Evolutionary conservation across 345 rosid species (phyloP).

Genomic region (Pugionium cornutum): DNA sequence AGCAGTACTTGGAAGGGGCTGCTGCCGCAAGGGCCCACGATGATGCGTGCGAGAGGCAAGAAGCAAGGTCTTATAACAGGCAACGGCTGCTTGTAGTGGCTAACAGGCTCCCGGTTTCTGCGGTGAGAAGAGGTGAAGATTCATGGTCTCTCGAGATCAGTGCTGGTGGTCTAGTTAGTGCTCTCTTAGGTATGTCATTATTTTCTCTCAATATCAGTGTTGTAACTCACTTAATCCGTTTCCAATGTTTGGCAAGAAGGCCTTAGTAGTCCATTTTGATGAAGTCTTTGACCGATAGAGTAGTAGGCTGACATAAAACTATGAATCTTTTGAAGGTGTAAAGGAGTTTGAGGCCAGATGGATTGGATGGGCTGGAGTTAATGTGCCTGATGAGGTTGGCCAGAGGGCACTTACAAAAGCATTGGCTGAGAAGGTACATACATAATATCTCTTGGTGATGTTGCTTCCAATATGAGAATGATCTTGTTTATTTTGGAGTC

Average conservation of each 20-base stretch:
- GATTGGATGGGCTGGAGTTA: slow-evolving; percentile 99
- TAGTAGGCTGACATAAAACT: slow-evolving; percentile 20
- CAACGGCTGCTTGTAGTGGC: slow-evolving; percentile 96
- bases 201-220: not conserved
- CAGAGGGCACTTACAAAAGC: slow-evolving; percentile 93
- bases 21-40: slow-evolving; percentile 49
- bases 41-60: slow-evolving; percentile 62
- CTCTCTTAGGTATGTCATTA: slow-evolving; percentile 73
- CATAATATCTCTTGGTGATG: not conserved
- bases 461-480: slow-evolving; percentile 13
- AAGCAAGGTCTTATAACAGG: slow-evolving; percentile 62
- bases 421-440: slow-evolving; percentile 88
- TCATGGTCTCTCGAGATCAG: slow-evolving; percentile 95
- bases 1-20: slow-evolving; percentile 68
- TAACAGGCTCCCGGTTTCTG: slow-evolving; percentile 96
- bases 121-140: slow-evolving; percentile 91
- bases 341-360: slow-evolving; percentile 98
- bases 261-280: slow-evolving; percentile 1
- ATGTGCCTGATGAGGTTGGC: slow-evolving; percentile 95
- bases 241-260: not conserved
- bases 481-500: not conserved
- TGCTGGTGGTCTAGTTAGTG: slow-evolving; percentile 95
- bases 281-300: not conserved
- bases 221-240: not conserved
- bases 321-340: slow-evolving; percentile 64